These are phyloP conservation scores for Cyberlindnera euphorbiiphila DNA, from an alignment of 805 yeast genomes.

Conservation along the genomic window DNA sequence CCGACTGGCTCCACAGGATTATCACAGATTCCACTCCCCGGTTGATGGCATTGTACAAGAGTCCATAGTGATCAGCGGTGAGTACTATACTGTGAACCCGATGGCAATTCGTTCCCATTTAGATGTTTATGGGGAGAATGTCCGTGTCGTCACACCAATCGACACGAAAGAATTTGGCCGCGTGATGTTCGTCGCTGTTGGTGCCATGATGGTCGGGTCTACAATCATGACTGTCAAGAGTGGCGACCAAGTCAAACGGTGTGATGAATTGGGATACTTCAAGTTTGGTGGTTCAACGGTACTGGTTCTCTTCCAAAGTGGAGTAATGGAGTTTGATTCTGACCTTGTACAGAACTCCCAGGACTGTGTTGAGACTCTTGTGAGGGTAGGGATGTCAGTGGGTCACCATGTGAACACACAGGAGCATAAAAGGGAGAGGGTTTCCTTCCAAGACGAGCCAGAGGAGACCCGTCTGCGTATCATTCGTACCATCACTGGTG, in stretches of 20 bases:
- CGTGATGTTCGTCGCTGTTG: conserved; percentile 76
- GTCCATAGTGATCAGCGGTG: conserved; percentile 73
- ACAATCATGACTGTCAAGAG: conserved; percentile 64
- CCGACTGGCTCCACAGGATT: conserved; percentile 94
- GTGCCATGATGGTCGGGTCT: conserved; percentile 99
- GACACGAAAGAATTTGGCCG: conserved; percentile 74
- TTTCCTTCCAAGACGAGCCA: conserved; percentile 43
- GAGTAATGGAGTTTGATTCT: conserved; percentile 56
- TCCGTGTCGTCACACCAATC: conserved; percentile 73
- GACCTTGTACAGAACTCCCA: conserved; percentile 69
- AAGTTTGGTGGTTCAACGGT: conserved; percentile 95
- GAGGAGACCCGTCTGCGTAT: conserved; percentile 45
- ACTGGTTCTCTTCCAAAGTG: conserved; percentile 56
- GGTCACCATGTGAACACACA: conserved; percentile 60
- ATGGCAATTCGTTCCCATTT: conserved; percentile 89
- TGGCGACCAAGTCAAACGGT: conserved; percentile 56
- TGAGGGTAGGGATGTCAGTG: conserved; percentile 86
- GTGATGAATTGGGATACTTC: conserved; percentile 90
- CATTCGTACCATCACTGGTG: conserved; percentile 57
- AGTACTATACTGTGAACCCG: conserved; percentile 94
- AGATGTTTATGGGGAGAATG: conserved; percentile 92
- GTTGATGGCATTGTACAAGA: conserved; percentile 70
- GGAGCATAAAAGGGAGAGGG: conserved; percentile 47
- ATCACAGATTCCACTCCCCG: conserved; percentile 89
- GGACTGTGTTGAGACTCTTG: conserved; percentile 73